phyloP scores from a whole-genome alignment of 2,329 filamentous ascomycete genomes.

The Colletotrichum destructivum region DNA sequence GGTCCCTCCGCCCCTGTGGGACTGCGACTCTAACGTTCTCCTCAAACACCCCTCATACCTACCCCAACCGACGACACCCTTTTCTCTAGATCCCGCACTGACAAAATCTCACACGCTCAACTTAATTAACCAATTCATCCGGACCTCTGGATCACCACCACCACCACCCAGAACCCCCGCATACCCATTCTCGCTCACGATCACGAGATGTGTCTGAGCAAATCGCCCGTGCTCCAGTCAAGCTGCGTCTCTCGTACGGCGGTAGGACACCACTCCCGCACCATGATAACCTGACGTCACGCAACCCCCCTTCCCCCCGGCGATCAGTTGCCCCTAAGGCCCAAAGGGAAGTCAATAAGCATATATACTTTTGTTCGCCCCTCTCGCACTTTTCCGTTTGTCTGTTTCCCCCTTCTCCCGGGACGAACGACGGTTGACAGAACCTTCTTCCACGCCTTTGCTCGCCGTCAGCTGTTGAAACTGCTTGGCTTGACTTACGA shows the following conservation, averaged over 20 bases:
- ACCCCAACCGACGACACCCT: not conserved
- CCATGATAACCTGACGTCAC: conserved; percentile 41
- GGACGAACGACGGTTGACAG: conserved; percentile 8
- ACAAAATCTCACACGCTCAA: not conserved
- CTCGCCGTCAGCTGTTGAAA: not conserved
- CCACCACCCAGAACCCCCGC: not conserved
- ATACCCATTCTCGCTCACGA: not conserved
- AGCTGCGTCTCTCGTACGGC: not conserved
- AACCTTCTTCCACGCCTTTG: conserved; percentile 1
- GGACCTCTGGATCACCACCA: not conserved
- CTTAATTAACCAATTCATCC: not conserved
- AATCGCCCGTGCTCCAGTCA: conserved; percentile 3
- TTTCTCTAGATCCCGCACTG: too few species aligned
- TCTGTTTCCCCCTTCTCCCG: too few species aligned
- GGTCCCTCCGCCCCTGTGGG: too few species aligned
- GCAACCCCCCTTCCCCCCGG: not conserved
- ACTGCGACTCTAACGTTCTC: conserved; percentile 2
- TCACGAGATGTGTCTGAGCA: conserved; percentile 11
- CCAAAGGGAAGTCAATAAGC: not conserved
- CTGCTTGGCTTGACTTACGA: conserved; percentile 4
- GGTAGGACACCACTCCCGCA: conserved; percentile 19
- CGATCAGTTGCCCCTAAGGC: not conserved
- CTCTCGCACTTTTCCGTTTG: not conserved
- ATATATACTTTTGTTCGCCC: conserved; percentile 24
- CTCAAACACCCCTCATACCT: not conserved